phyloP scores from a whole-genome alignment of 2,329 filamentous ascomycete species.

The Xylariaceae sp. region DNA sequence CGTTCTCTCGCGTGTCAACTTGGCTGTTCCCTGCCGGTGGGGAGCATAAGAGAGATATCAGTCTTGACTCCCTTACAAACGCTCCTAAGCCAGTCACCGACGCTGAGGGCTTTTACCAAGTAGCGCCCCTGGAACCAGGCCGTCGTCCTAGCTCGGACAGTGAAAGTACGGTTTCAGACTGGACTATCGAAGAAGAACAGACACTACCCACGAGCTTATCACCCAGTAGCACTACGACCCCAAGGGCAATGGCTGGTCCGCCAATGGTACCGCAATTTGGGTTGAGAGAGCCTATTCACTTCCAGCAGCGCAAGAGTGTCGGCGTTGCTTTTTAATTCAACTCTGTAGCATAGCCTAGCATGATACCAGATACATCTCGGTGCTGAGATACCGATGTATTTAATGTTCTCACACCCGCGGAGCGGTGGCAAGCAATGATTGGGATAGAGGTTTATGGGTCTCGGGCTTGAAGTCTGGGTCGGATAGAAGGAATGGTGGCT shows the following conservation, averaged over 20 bases:
- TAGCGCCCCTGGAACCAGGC: slow-evolving; percentile 47
- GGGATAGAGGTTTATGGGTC: slow-evolving; percentile 20
- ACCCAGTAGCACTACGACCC: slow-evolving; percentile 52
- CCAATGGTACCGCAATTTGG: slow-evolving; percentile 31
- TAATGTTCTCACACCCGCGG: slow-evolving; percentile 25
- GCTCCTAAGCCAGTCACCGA: slow-evolving; percentile 57
- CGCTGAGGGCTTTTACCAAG: slow-evolving; percentile 65
- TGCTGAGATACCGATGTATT: slow-evolving; percentile 29
- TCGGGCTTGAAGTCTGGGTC: slow-evolving; percentile 21
- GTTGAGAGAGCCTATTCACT: slow-evolving; percentile 33
- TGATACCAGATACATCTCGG: slow-evolving; percentile 34
- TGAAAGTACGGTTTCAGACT: slow-evolving; percentile 56
- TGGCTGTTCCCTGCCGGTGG: slow-evolving; percentile 55
- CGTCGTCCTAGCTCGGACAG: slow-evolving; percentile 52
- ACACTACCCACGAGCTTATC: slow-evolving; percentile 57
- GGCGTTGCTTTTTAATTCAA: slow-evolving; percentile 53
- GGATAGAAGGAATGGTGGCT: slow-evolving; percentile 16
- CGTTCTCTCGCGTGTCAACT: slow-evolving; percentile 65
- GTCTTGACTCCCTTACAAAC: slow-evolving; percentile 61
- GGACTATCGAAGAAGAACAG: slow-evolving; percentile 51
- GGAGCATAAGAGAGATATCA: slow-evolving; percentile 46
- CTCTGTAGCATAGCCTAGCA: slow-evolving; percentile 29
- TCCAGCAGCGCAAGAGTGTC: slow-evolving; percentile 49
- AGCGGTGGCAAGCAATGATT: slow-evolving; percentile 17
- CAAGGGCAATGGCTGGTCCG: slow-evolving; percentile 48